Evolutionary conservation across 768 basidiomycete species (phyloP), one percentile per base, ranked within the genome.

Genomic region (Tephrocybe sp.): DNA sequence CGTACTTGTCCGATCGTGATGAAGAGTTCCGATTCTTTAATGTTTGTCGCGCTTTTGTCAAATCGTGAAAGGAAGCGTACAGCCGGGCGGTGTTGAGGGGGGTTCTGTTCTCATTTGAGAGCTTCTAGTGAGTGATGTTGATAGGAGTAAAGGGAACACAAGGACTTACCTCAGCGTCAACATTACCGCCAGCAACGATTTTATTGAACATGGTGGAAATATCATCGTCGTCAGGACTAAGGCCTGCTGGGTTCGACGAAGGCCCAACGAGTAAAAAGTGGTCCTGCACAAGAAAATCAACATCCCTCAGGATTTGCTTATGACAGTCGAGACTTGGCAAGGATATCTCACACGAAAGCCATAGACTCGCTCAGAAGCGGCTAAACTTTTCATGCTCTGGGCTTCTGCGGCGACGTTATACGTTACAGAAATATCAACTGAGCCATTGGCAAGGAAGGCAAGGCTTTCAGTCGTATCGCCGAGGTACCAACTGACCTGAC

Each of bases 31-130:
- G 23, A 51, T 32, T n/a, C 17, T 52, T 79, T 82, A 62, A 82
- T 79, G 57, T 82, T 80, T 0, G 79, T 82, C 8, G 81, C 79
- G 46, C 77, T 77, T 55, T 80, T 82, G 54, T 83, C 80, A 52
- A 69, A 82, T 2, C 80, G 74, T 1, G 78, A 78, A 11, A 82
- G 70, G 62, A 81, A 82, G 32, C 77, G 75, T 12, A 72, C 73
- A 5, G 76, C 61, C 3, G 62, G 63, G 0, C 65, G 69, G 26
- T 61, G 56, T 12, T 52, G 36, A 20, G 69, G 57, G 16, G 64
- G 54, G 26, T 69, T 54, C 55, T 73, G n/a, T n/a, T n/a, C n/a
- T n/a, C n/a, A 13, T 41, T 43, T 1, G 23, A 31, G 23, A 16
- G 14, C 22, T 42, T 8, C 51, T 32, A 22, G 23, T 32, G 16